A percentile compares a stretch with the other conserved stretches of the same genome.
Conservation (phyloP, 2,329 filamentous ascomycete genomes). For the Exophiala sp. region DNA sequence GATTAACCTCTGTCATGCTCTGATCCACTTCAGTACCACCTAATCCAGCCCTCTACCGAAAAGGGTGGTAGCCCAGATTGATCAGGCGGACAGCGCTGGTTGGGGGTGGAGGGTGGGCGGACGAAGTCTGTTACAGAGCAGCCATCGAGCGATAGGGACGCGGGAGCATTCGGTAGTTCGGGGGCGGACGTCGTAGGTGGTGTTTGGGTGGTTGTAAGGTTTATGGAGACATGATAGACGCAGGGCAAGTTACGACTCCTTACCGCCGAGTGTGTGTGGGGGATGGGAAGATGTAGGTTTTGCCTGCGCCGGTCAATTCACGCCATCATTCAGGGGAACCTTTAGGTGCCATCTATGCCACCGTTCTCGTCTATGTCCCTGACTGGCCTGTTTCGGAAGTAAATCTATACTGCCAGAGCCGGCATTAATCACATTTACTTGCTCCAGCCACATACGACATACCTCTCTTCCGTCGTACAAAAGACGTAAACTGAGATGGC, state of each 20-base stretch:
- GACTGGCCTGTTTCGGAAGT: too few relatives aligned
- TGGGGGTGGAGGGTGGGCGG: slow-evolving; percentile 6
- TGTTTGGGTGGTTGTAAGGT: not conserved
- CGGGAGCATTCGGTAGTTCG: slow-evolving; percentile 4
- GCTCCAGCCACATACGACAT: not conserved
- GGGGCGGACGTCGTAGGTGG: slow-evolving; percentile 11
- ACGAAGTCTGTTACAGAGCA: slow-evolving; percentile 12
- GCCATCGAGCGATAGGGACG: slow-evolving; percentile 13
- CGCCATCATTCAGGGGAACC: slow-evolving; percentile 15
- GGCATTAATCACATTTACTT: not conserved
- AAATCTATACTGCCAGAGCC: too few relatives aligned
- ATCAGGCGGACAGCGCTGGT: slow-evolving; percentile 4
- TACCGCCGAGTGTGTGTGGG: not conserved
- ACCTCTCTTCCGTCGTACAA: not conserved
- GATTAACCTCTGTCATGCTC: slow-evolving; percentile 22
- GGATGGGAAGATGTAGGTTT: not conserved
- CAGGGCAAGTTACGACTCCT: not conserved
- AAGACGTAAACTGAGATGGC: slow-evolving; percentile 11
- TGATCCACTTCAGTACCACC: slow-evolving; percentile 9
- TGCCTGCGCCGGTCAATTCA: slow-evolving; percentile 4
- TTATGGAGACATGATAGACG: not conserved
- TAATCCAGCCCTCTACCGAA: slow-evolving; percentile 5
- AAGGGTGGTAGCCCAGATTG: slow-evolving; percentile 8
- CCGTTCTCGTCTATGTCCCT: not conserved
- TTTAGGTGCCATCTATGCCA: not conserved